Conservation (phyloP, 441 rosid species). For the Gossypium davidsonii region DNA sequence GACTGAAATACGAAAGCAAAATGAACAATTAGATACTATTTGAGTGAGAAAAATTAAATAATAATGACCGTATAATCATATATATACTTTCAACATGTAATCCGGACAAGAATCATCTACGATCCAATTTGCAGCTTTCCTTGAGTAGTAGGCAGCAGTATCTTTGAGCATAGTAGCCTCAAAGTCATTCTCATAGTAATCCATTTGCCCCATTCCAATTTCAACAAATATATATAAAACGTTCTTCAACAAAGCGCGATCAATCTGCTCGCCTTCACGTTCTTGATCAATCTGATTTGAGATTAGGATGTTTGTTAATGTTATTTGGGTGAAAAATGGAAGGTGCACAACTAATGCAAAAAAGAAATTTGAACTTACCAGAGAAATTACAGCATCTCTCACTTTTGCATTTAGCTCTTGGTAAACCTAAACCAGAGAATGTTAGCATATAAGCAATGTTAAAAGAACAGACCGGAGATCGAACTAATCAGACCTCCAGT, state of each 20-base stretch:
- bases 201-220: slow-evolving; percentile 16
- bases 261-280: slow-evolving; percentile 44
- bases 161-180: slow-evolving; percentile 37
- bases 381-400: slow-evolving; percentile 38
- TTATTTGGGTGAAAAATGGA: not conserved
- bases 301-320: not conserved
- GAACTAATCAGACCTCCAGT: no score
- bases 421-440: slow-evolving; percentile 29
- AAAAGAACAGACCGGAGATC: no score
- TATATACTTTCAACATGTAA: slow-evolving; percentile 34
- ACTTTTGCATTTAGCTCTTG: slow-evolving; percentile 27
- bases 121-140: slow-evolving; percentile 44
- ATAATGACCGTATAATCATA: not conserved
- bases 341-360: not conserved
- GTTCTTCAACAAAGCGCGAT: slow-evolving; percentile 40
- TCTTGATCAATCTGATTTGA: slow-evolving; percentile 38
- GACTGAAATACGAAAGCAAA: slow-evolving; percentile 20
- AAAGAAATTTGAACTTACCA: slow-evolving; percentile 22
- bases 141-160: slow-evolving; percentile 39
- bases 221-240: slow-evolving; percentile 36
- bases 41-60: not conserved
- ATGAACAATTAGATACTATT: slow-evolving; percentile 7
- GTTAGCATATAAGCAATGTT: not conserved
- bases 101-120: slow-evolving; percentile 40
- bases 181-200: slow-evolving; percentile 34